Conservation (phyloP, 192 early-diverging fungal species). For the Coemansia sp. region DNA sequence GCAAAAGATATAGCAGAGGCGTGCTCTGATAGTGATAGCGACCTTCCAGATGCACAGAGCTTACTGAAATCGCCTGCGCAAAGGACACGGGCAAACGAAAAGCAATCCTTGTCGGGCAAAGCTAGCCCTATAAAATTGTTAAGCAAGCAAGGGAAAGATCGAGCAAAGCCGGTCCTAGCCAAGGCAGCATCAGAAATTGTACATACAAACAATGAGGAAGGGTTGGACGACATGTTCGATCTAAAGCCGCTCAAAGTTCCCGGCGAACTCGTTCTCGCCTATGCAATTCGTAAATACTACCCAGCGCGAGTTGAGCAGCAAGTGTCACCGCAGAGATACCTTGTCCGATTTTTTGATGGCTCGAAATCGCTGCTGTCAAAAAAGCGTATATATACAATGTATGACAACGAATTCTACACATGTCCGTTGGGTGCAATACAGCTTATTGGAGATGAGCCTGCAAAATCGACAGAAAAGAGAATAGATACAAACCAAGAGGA, state of each 20-base stretch:
- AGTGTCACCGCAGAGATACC: slow-evolving; percentile 16
- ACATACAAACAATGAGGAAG: slow-evolving; percentile 10
- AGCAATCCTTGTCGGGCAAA: background rate
- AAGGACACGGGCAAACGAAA: background rate
- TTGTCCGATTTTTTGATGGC: slow-evolving; percentile 46
- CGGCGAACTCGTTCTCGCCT: slow-evolving; percentile 46
- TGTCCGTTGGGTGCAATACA: slow-evolving; percentile 34
- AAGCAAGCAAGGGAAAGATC: background rate
- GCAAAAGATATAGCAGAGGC: background rate
- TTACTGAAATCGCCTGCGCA: slow-evolving; percentile 20
- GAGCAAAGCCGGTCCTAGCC: slow-evolving; percentile 3
- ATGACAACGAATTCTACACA: slow-evolving; percentile 41
- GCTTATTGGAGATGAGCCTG: slow-evolving; percentile 42
- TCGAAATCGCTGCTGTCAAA: slow-evolving; percentile 11
- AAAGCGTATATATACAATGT: slow-evolving; percentile 37
- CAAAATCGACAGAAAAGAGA: background rate
- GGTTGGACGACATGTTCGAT: slow-evolving; percentile 11
- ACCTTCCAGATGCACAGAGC: slow-evolving; percentile 43
- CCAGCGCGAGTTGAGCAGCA: slow-evolving; percentile 32
- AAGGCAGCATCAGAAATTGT: slow-evolving; percentile 35
- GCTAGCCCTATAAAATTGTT: background rate
- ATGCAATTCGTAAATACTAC: slow-evolving; percentile 40
- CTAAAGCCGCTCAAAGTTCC: slow-evolving; percentile 28
- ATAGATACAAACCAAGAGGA: background rate
- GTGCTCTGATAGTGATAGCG: slow-evolving; percentile 42